Evolutionary conservation across 2,329 filamentous ascomycete genomes (phyloP), one percentile per base, ranked within the genome.

Genomic region (Fusarium ambrosium): DNA sequence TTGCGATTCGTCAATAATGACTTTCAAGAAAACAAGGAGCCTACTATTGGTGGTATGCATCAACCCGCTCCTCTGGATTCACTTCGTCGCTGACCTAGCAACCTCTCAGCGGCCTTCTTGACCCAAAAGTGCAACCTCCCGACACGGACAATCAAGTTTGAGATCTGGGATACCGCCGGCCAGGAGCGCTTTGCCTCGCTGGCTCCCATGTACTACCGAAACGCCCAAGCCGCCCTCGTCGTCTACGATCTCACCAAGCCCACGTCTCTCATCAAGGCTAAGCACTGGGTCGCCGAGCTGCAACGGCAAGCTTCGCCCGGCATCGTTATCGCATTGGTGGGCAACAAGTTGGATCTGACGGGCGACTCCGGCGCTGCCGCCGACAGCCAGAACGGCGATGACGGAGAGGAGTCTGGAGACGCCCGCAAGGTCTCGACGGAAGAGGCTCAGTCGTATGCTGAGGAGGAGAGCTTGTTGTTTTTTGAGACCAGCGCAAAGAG

Each of bases 11-110:
- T 99, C 83, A 98, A 98, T 89, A 97, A 99, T 87, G 96, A 98
- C 86, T 99, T 99, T 81, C 97, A 99, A 88, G 97, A 98, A 86
- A 98, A 98, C 86, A 98, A 98, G 89, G 97, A 99, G 85, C 97
- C 97, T 72, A 99, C 97, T 76, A 99, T 99, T 86, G 97, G 97
- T 89, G 95, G 95, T 97, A 89, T 76, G 89, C 85, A 62, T 64
- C 74, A 59, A 62, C 69, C 55, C 41, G 48, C 39, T 20, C 34
- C 36, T 55, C 34, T n/a, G 6, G 66, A 51, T n/a, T 22, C 24
- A 68, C 69, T 20, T 11, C 20, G 53, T 63, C n/a, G 58, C 71
- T 80, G 48, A 79, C 68, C 32, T 22, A 48, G 24, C 18, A 56
- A 43, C 51, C 62, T 39, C 32, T 36, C 78, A 98, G 97, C 97